Evolutionary conservation across 2,329 filamentous ascomycete species (phyloP), one percentile per base, ranked within the genome.

Genomic region (Pyricularia sp.): DNA sequence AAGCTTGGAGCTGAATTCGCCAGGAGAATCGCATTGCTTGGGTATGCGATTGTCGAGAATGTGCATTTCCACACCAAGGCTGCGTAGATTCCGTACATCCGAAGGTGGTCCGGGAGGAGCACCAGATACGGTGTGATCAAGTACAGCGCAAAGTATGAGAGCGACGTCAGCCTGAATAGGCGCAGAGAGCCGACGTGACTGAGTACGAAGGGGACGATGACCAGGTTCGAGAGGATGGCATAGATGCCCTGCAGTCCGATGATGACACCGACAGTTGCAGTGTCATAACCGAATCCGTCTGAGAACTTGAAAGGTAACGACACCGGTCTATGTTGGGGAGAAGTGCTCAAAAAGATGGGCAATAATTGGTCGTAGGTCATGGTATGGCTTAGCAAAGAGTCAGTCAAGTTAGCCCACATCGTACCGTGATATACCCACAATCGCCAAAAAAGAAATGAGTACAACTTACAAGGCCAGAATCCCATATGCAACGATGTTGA

Each of bases 321-420:
- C 68, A 71, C 79, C 68, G 72, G 84, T 75, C 72, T 82, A 73
- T 71, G 82, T 1, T 81, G 81, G 10, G 78, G 74, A 19, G 77
- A 76, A 60, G 90, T 90, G 75, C 90, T 93, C 72, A 99, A 85
- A 70, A 99, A 91, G 1, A 97, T 90, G 0, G 94, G 93, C 70
- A 97, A 87, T 62, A 97, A 83, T 72, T 96, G 90, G 76, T 99
- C 94, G 70, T 96, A 94, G 0, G 93, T 96, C 77, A 99, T 97
- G 13, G 93, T 97, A 78, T 97, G 93, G 78, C 93, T 96, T 35
- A 35, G 16, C 57, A 12, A n/a, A 13, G 13, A 24, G 31, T n/a
- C 13, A 62, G 7, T 10, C 30, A 55, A 28, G 26, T 33, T n/a
- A n/a, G n/a, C 40, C 24, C 24, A 40, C 10, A 9, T 19, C 10